Conservation (phyloP, 2,329 filamentous ascomycete species). For the Aspergillus sp. region DNA sequence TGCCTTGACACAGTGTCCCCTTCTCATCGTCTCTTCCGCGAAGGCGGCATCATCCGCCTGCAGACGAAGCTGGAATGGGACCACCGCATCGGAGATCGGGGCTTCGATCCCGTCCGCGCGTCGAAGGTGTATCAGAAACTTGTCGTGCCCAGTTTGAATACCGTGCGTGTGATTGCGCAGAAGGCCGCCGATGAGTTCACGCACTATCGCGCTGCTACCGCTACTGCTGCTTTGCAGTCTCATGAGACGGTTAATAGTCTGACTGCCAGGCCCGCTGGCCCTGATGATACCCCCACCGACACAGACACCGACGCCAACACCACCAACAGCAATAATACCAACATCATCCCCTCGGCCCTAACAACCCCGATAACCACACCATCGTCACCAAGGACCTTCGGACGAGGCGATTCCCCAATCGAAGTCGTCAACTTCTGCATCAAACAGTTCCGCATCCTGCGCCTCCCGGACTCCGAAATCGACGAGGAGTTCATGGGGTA, state of each 20-base stretch:
- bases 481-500: conserved; percentile 28
- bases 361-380: too few species aligned
- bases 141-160: conserved; percentile 26
- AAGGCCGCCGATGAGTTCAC: conserved; percentile 24
- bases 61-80: conserved; percentile 16
- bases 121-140: conserved; percentile 18
- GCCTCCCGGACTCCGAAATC: conserved; percentile 22
- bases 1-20: conserved; percentile 26
- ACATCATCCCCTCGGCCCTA: not conserved
- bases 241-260: too few species aligned
- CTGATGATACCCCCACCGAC: too few species aligned
- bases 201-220: not conserved
- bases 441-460: conserved; percentile 20
- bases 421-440: conserved; percentile 28
- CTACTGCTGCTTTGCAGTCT: too few species aligned
- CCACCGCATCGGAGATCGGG: conserved; percentile 14
- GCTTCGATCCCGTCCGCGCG: conserved; percentile 20
- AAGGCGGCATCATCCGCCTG: conserved; percentile 22
- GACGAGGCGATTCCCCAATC: too few species aligned
- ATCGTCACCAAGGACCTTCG: too few species aligned
- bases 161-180: conserved; percentile 30
- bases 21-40: conserved; percentile 12
- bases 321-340: not conserved
- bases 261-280: too few species aligned
- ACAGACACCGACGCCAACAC: not conserved